phyloP scores from a whole-genome alignment of 352 stramenopile species.

The Pythium apleroticum region DNA sequence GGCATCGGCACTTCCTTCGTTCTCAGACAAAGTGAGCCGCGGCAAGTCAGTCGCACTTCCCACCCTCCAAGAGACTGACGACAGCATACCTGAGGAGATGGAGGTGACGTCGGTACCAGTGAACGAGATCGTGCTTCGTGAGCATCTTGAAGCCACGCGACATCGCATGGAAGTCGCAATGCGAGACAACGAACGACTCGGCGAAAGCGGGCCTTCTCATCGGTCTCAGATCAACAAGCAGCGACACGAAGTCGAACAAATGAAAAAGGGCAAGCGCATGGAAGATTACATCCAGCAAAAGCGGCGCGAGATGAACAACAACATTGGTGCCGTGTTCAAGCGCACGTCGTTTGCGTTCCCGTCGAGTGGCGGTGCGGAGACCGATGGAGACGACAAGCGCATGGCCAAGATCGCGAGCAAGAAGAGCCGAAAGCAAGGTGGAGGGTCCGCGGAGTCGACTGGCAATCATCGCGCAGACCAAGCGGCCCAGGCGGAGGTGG shows the following conservation, averaged over 20 bases:
- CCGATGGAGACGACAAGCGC: not conserved
- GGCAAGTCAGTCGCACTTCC: slow-evolving; percentile 3
- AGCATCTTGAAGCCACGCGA: slow-evolving; percentile 48
- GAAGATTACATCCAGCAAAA: slow-evolving; percentile 76
- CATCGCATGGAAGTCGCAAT: slow-evolving; percentile 51
- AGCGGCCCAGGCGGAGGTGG: slow-evolving; percentile 20
- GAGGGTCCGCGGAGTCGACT: slow-evolving; percentile 5
- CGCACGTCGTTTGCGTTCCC: slow-evolving; percentile 52
- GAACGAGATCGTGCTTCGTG: slow-evolving; percentile 22
- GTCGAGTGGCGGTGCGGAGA: not conserved
- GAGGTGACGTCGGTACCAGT: not conserved
- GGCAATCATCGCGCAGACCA: slow-evolving; percentile 9
- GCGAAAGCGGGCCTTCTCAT: slow-evolving; percentile 6
- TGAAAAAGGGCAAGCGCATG: slow-evolving; percentile 62
- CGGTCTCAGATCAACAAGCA: slow-evolving; percentile 35
- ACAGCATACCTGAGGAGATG: not conserved
- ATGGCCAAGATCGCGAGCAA: slow-evolving; percentile 1
- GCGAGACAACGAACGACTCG: slow-evolving; percentile 29
- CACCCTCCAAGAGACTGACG: slow-evolving; percentile 17
- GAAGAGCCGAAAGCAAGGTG: not conserved
- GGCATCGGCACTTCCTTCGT: not conserved
- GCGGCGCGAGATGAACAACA: slow-evolving; percentile 57
- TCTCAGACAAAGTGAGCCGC: not conserved
- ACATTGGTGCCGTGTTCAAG: slow-evolving; percentile 73
- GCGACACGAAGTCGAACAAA: slow-evolving; percentile 31